A percentile compares a stretch with the other conserved stretches of the same genome.
These are phyloP conservation scores for Teratosphaeria nubilosa DNA, from an alignment of 2,329 filamentous ascomycete genomes.

Conservation along the genomic window DNA sequence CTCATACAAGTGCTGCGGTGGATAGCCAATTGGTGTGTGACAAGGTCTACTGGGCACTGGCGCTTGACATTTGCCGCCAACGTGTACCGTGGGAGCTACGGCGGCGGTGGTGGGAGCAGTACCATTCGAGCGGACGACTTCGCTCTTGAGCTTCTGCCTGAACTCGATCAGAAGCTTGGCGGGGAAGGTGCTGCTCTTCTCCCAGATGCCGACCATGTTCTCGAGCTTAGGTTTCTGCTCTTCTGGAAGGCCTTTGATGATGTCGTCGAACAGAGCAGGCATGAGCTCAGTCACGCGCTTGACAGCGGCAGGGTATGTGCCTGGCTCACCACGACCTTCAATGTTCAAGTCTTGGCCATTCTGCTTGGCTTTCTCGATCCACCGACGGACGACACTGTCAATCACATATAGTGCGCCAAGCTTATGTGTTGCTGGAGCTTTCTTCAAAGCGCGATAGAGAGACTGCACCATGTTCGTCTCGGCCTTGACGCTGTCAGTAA, in stretches of 20 bases:
- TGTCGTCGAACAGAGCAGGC: slow-evolving; percentile 89
- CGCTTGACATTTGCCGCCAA: slow-evolving; percentile 21
- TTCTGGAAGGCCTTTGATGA: slow-evolving; percentile 74
- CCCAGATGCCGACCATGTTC: slow-evolving; percentile 96
- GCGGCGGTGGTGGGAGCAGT: slow-evolving; percentile 6
- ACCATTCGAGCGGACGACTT: slow-evolving; percentile 7
- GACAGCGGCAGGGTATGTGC: slow-evolving; percentile 89
- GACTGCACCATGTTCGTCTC: slow-evolving; percentile 93
- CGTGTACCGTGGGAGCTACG: slow-evolving; percentile 7
- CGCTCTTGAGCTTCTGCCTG: slow-evolving; percentile 49
- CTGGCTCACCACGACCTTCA: slow-evolving; percentile 66
- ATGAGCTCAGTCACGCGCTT: slow-evolving; percentile 94
- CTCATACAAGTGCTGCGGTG: slow-evolving; percentile 21
- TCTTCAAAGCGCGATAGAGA: slow-evolving; percentile 95
- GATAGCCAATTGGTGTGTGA: slow-evolving; percentile 20
- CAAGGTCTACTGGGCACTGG: slow-evolving; percentile 20
- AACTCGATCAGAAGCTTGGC: slow-evolving; percentile 67
- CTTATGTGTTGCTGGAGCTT: slow-evolving; percentile 89
- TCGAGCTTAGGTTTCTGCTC: slow-evolving; percentile 98
- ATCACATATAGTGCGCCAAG: slow-evolving; percentile 98
- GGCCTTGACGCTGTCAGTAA: slow-evolving; percentile 47
- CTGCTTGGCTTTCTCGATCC: slow-evolving; percentile 89
- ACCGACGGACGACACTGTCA: slow-evolving; percentile 98
- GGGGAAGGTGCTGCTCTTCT: slow-evolving; percentile 88
- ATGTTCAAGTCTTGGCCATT: slow-evolving; percentile 62